Percentiles rank a stretch among this genome's conserved stretches.
Evolutionary conservation across 2,329 filamentous ascomycete species (phyloP).

Genomic region (Apiospora hydei): DNA sequence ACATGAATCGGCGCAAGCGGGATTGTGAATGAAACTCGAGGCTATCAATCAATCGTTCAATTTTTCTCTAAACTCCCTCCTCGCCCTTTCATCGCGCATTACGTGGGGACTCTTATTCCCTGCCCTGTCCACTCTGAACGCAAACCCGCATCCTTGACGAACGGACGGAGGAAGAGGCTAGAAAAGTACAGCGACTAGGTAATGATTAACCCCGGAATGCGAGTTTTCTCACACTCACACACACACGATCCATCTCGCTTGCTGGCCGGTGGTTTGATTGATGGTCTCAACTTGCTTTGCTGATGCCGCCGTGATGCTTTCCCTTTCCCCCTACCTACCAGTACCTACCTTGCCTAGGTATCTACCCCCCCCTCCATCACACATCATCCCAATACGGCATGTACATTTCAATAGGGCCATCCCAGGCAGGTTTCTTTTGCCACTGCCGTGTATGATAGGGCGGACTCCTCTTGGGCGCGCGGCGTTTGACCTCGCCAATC

Average conservation of each 20-base stretch:
- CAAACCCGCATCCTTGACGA: conserved; percentile 18
- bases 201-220: conserved; percentile 19
- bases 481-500: conserved; percentile 15
- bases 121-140: conserved; percentile 9
- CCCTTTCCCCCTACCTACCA: background rate
- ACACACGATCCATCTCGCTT: conserved; percentile 1
- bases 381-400: conserved; percentile 6
- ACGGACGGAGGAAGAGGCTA: conserved; percentile 7
- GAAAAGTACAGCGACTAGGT: background rate
- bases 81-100: background rate
- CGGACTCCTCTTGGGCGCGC: background rate
- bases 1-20: conserved; percentile 11
- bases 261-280: conserved; percentile 15
- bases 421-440: background rate
- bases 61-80: background rate
- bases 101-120: conserved; percentile 11
- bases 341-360: background rate
- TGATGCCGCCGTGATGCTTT: conserved; percentile 2
- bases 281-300: conserved; percentile 19
- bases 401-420: conserved; percentile 5
- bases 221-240: background rate
- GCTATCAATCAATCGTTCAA: conserved; percentile 6
- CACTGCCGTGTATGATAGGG: background rate
- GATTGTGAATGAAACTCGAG: conserved; percentile 11
- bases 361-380: conserved; percentile 3